These are phyloP conservation scores for Alternaria conjuncta DNA, from an alignment of 2,329 filamentous ascomycete species.

Conservation along the genomic window DNA sequence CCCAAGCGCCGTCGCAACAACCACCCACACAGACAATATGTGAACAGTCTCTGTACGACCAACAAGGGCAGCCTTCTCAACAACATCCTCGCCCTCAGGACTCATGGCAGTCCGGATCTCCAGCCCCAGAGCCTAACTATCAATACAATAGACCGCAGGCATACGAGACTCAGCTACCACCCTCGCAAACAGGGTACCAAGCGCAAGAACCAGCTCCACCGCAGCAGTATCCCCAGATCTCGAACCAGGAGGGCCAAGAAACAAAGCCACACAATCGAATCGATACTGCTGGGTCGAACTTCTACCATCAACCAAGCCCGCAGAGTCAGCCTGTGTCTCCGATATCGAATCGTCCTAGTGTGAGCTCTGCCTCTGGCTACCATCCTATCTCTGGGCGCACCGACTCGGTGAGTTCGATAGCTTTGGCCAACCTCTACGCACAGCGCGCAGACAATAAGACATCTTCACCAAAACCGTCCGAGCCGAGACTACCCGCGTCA, in stretches of 20 bases:
- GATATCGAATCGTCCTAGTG: constrained; percentile 34
- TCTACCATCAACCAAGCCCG: constrained; percentile 35
- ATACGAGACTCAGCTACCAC: constrained; percentile 16
- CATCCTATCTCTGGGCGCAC: constrained; percentile 28
- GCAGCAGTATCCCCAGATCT: constrained; percentile 24
- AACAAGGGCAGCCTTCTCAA: constrained; percentile 11
- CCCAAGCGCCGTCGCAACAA: constrained; percentile 24
- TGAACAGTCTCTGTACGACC: constrained; percentile 11
- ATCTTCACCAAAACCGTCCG: constrained; percentile 32
- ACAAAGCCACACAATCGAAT: constrained; percentile 35
- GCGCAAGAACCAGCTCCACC: constrained; percentile 21
- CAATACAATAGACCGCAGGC: constrained; percentile 17
- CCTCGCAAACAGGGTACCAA: constrained; percentile 34
- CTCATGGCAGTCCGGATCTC: constrained; percentile 29
- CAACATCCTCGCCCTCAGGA: constrained; percentile 23
- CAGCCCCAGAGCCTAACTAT: constrained; percentile 10
- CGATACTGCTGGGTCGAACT: constrained; percentile 30
- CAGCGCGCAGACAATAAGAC: constrained; percentile 32
- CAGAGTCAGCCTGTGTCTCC: constrained; percentile 45
- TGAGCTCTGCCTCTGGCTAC: constrained; percentile 29
- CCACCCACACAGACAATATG: constrained; percentile 11
- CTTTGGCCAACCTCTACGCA: constrained; percentile 36
- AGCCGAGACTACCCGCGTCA: constrained; percentile 26
- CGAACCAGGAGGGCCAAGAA: constrained; percentile 33
- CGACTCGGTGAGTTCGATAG: constrained; percentile 42